phyloP scores from a whole-genome alignment of 352 stramenopile genomes.

The Pythium periplocum region DNA sequence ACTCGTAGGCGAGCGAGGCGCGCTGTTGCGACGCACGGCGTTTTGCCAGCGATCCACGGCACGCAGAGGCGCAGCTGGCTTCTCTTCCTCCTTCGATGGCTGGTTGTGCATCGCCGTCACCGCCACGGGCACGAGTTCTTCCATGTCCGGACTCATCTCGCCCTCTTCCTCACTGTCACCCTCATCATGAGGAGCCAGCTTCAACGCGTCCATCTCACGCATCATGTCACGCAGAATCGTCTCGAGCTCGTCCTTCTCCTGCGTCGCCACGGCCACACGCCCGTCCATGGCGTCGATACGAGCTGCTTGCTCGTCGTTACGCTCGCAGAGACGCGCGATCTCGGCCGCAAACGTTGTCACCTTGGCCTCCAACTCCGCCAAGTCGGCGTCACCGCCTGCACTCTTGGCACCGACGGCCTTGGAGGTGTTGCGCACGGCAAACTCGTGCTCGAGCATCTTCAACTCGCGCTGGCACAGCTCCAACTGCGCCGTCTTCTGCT shows the following conservation, averaged over 20 bases:
- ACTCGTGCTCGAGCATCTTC: conserved; percentile 30
- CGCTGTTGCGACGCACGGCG: not conserved
- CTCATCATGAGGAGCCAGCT: not conserved
- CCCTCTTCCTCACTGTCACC: not conserved
- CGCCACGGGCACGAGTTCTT: not conserved
- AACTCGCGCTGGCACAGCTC: conserved; percentile 42
- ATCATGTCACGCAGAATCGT: conserved; percentile 51
- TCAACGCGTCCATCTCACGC: conserved; percentile 38
- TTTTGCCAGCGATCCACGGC: not conserved
- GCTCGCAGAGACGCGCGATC: conserved; percentile 33
- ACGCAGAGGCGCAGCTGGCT: not conserved
- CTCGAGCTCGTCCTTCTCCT: conserved; percentile 57
- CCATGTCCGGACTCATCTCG: not conserved
- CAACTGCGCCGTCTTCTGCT: conserved; percentile 49
- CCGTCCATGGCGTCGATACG: conserved; percentile 45
- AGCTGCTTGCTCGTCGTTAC: conserved; percentile 53
- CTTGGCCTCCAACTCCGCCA: conserved; percentile 30
- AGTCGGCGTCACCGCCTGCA: conserved; percentile 15
- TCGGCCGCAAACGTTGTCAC: conserved; percentile 49
- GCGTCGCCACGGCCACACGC: conserved; percentile 33
- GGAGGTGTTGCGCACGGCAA: conserved; percentile 3
- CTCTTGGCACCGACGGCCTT: not conserved
- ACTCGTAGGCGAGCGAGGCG: not conserved
- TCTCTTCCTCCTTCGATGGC: not conserved
- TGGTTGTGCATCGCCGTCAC: not conserved